Evolutionary conservation across 1,139 yeast genomes (phyloP).

Genomic region (Hansenula sp.): DNA sequence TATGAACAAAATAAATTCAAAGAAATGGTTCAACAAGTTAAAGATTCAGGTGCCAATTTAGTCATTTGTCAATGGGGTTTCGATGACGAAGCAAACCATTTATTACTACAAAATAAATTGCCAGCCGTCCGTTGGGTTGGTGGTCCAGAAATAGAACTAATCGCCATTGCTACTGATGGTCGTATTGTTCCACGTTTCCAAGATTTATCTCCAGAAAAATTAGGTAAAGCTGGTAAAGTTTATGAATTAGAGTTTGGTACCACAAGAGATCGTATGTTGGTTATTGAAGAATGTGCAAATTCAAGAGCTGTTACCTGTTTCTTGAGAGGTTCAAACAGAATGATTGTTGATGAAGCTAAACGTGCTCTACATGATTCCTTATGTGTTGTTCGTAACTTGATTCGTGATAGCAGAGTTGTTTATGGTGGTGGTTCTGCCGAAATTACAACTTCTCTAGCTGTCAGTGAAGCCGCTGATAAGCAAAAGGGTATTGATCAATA

Average conservation of each 20-base stretch:
- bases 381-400: constrained; percentile 94
- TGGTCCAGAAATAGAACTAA: constrained; percentile 91
- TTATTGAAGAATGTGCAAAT: constrained; percentile 86
- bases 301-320: constrained; percentile 91
- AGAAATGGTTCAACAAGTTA: constrained; percentile 86
- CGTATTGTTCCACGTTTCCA: constrained; percentile 97
- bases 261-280: constrained; percentile 92
- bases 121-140: constrained; percentile 99
- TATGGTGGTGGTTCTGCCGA: constrained; percentile 99
- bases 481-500: constrained; percentile 96
- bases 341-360: constrained; percentile 96
- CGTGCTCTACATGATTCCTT: constrained; percentile 96
- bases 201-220: constrained; percentile 75
- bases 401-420: constrained; percentile 88
- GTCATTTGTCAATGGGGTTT: constrained; percentile 99
- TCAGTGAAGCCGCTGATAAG: constrained; percentile 86
- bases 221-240: constrained; percentile 84
- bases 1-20: constrained; percentile 89
- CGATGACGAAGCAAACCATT: constrained; percentile 97
- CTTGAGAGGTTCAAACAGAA: constrained; percentile 92
- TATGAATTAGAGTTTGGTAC: constrained; percentile 94
- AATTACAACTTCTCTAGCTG: constrained; percentile 87
- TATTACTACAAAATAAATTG: constrained; percentile 78
- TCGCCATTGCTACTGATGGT: constrained; percentile 97
- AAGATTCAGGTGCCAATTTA: constrained; percentile 89